Evolutionary conservation across 305 asterid genomes (phyloP), one percentile per base, ranked within the genome.

Genomic region (Coffea humblotiana): DNA sequence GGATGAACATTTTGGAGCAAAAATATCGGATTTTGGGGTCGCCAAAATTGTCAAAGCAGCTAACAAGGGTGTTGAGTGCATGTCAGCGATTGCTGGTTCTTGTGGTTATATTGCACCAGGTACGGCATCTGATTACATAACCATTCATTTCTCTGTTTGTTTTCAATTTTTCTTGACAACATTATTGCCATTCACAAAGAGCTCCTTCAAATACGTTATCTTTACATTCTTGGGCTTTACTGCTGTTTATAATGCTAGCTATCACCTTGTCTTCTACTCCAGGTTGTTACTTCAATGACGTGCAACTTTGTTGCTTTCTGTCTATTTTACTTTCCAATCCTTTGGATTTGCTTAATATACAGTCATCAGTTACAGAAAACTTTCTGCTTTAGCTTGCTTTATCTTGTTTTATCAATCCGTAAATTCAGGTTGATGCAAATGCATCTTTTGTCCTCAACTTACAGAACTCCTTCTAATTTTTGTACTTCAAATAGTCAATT

Each of bases 41-140:
- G 99, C 99, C 0, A 93, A 90, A 76, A 80, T 86, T 45, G 88
- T 91, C 16, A 81, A 79, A 71, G 70, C 84, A 0, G 80, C 73
- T 40, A 84, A 73, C 40, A 86, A 66, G 67, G 89, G 90, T 16
- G 83, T 84, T 0, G 88, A 91, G 65, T 81, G 92, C 77, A 95
- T 92, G 98, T 91, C 99, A 21, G 90, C 75, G 0, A 84, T 95
- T 80, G 95, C 95, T 79, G 99, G 99, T 69, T 90, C 99, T 48
- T 89, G 86, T 37, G 99, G 99, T 58, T 95, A 95, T 86, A 92
- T 95, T 87, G 99, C 98, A 21, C 98, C 98, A 87, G 98, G 98
- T 94, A 79, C 51, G 72, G 40, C 74, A 49, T 49, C 8, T 67
- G 64, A 64, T 10, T 16, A 25, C 27, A 21, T 56, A 45, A 86